Evolutionary conservation across 2,329 filamentous ascomycete genomes (phyloP), one percentile per base, ranked within the genome.

Genomic region (Botrytis byssoidea): DNA sequence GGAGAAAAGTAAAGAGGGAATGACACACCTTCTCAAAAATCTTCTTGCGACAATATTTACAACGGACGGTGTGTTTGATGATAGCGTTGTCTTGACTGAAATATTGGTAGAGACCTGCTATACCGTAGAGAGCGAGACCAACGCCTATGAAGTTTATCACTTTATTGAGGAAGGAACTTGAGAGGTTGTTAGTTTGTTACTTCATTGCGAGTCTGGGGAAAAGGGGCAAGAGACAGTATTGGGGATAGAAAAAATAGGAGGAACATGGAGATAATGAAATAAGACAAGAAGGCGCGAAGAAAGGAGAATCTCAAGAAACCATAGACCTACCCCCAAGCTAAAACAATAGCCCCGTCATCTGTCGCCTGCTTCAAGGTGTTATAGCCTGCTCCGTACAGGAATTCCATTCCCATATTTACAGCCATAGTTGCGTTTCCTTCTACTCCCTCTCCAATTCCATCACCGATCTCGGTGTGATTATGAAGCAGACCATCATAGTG

Each of bases 361-460:
- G 90, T 86, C 3, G 92, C 92, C 79, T 92, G 89, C 61, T 88
- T 83, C 10, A 92, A 83, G 2, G 92, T 94, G 78, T 92, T 93
- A 82, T 94, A 94, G 4, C 89, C 89, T 8, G 70, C 70, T 1
- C 70, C 70, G 44, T 72, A 72, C 32, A 72, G 5, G 14, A 71
- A 71, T 10, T 71, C 57, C 14, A 71, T 64, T 7, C 60, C 60
- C 69, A 65, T 65, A 2, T 40, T 20, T 4, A 40, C 44, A 18
- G 22, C 46, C 42, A 51, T 59, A 32, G 37, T 42, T 4, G n/a
- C 35, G 6, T 66, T 55, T 20, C 44, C 37, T 6, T 64, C 59
- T 1, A 71, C 12, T 3, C 70, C 70, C 14, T 55, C 70, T 10
- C 60, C 46, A 12, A 55, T n/a, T 18, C 70, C 70, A 57, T 32